Conservation (phyloP, 2,329 filamentous ascomycete genomes). For the Emergomyces pasteurianus region DNA sequence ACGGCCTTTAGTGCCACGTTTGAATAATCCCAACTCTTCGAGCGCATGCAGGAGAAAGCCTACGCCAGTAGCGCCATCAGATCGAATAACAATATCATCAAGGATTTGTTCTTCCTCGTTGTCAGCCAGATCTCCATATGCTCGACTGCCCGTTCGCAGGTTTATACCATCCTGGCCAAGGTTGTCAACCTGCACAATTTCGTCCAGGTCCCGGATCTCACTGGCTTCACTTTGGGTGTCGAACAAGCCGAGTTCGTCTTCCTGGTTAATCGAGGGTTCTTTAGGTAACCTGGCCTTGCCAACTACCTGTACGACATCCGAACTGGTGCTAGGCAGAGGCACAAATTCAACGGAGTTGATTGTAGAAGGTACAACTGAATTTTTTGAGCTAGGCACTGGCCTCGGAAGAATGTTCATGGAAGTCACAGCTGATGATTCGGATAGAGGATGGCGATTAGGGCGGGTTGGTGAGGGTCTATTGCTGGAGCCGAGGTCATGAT, state of each 20-base stretch:
- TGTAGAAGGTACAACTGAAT: not conserved
- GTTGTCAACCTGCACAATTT: not conserved
- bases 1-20: not conserved
- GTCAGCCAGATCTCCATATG: conserved; percentile 8
- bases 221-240: not conserved
- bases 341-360: not conserved
- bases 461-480: not conserved
- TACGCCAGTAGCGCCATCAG: conserved; percentile 1
- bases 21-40: not conserved
- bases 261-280: not conserved
- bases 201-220: not conserved
- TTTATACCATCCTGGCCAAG: not conserved
- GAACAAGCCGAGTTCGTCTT: not conserved
- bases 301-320: not conserved
- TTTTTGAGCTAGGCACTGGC: not conserved
- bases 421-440: not conserved
- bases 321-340: not conserved
- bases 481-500: not conserved
- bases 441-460: not conserved
- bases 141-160: conserved; percentile 6
- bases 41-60: conserved; percentile 5
- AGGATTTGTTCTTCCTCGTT: conserved; percentile 8
- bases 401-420: not conserved
- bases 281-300: not conserved
- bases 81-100: conserved; percentile 3